Base-by-base conservation (phyloP, 306 rosid genomes). In the Cicer cuneatum region DNA sequence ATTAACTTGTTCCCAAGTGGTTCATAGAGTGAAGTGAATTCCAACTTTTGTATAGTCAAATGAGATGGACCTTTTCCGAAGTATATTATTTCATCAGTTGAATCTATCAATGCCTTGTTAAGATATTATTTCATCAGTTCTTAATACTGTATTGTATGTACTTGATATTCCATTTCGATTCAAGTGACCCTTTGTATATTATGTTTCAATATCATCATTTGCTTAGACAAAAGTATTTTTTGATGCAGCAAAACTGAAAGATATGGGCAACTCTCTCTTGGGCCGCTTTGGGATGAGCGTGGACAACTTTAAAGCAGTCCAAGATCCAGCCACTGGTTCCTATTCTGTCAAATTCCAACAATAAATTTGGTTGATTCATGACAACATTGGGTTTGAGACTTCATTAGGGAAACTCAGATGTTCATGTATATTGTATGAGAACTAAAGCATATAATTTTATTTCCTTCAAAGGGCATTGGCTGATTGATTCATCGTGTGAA, bases 221-320 rank as follows among this genome's bases (percentile, higher is more conserved):
- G 9, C 71, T 18, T 19, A 42, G 18, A 42, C 39, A 8, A 1
- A 45, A 66, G 11, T 43, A 21, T 66, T 43, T 66, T 7, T 66
- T 43, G 54, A 19, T 66, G 52, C 89, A 94, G 97, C 63, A 21
- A 94, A 94, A 84, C 78, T 94, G 78, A 94, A 94, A 85, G 99
- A 91, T 0, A 85, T 94, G 93, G 99, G 99, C 45, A 94, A 94
- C 82, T 92, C 96, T 70, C 47, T 94, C 68, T 76, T 94, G 85
- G 96, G 97, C 35, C 99, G 96, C 69, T 94, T 92, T 49, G 99
- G 99, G 24, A 92, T 94, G 97, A 94, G 92, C 11, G 61, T 86
- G 0, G 98, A 91, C 84, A 94, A 91, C 86, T 94, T 94, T 76
- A 91, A 94, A 73, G 83, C 98, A 29, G 94, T 91, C 49, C 78